A percentile compares a stretch with the other conserved stretches of the same genome.
phyloP scores from a whole-genome alignment of 2,329 filamentous ascomycete genomes.

The Beauveria rudraprayagi region DNA sequence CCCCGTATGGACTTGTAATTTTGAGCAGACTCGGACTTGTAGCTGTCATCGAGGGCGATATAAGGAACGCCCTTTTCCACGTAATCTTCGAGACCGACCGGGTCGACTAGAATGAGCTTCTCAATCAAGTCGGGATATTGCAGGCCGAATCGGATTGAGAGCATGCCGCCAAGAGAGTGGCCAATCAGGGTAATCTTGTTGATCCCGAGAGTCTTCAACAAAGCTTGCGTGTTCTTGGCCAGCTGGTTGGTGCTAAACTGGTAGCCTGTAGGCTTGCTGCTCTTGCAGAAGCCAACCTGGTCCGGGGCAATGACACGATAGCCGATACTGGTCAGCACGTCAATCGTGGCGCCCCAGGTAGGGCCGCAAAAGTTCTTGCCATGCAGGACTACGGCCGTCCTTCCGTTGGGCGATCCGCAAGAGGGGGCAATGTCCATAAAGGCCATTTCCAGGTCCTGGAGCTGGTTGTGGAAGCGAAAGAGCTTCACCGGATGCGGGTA shows the following conservation, averaged over 20 bases:
- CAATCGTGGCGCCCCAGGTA: conserved; percentile 43
- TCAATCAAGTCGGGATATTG: conserved; percentile 38
- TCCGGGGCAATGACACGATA: conserved; percentile 47
- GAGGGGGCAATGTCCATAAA: conserved; percentile 44
- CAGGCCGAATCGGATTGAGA: conserved; percentile 41
- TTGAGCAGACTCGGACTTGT: conserved; percentile 29
- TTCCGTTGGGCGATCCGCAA: conserved; percentile 24
- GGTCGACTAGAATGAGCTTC: conserved; percentile 40
- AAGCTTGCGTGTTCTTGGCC: conserved; percentile 40
- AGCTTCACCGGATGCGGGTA: conserved; percentile 44
- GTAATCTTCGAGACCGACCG: conserved; percentile 48
- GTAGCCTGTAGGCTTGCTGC: conserved; percentile 40
- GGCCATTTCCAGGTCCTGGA: conserved; percentile 42
- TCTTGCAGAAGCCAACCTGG: conserved; percentile 51
- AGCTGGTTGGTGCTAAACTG: conserved; percentile 46
- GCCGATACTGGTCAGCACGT: conserved; percentile 31
- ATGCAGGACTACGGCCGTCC: conserved; percentile 41
- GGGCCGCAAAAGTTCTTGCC: conserved; percentile 49
- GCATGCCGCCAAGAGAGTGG: conserved; percentile 49
- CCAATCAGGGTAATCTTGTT: conserved; percentile 39
- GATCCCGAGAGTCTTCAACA: conserved; percentile 37
- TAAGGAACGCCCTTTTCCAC: conserved; percentile 41
- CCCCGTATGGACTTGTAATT: conserved; percentile 35
- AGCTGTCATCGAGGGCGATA: conserved; percentile 31
- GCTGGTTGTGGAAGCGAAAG: conserved; percentile 40